Evolutionary conservation across 2,329 filamentous ascomycete genomes (phyloP).

Genomic region (Fusarium sp.): DNA sequence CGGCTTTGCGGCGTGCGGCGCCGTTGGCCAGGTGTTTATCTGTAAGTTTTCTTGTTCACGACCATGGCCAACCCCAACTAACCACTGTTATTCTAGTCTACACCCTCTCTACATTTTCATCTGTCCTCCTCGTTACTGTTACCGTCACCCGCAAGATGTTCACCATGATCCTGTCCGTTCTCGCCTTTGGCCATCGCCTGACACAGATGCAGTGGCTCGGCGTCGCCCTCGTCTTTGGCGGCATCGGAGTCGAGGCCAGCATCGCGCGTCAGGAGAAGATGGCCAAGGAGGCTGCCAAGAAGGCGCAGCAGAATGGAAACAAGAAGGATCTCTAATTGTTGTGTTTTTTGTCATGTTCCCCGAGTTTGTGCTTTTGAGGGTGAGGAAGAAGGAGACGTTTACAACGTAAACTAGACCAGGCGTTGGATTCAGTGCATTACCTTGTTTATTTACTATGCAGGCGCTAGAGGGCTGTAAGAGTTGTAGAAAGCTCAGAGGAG

Average conservation of each 20-base stretch:
- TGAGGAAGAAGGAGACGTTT: slow-evolving; percentile 2
- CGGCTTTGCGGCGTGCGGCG: slow-evolving; percentile 89
- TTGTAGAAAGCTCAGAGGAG: not conserved
- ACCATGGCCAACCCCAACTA: slow-evolving; percentile 11
- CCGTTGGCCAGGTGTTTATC: slow-evolving; percentile 95
- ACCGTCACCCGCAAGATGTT: slow-evolving; percentile 99
- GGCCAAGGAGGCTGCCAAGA: slow-evolving; percentile 77
- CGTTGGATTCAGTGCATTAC: not conserved
- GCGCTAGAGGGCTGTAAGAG: not conserved
- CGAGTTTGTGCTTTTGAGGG: not conserved
- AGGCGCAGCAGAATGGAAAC: slow-evolving; percentile 45
- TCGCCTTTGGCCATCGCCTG: slow-evolving; percentile 92
- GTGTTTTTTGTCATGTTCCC: not conserved
- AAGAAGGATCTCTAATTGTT: slow-evolving; percentile 49
- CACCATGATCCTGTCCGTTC: slow-evolving; percentile 96
- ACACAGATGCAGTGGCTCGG: slow-evolving; percentile 93
- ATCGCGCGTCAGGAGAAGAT: slow-evolving; percentile 87
- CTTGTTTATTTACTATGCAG: not conserved
- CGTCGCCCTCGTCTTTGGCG: slow-evolving; percentile 92
- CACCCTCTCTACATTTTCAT: slow-evolving; percentile 92
- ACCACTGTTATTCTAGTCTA: slow-evolving; percentile 68
- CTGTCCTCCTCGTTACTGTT: slow-evolving; percentile 91
- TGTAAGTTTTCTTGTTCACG: slow-evolving; percentile 62
- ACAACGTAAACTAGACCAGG: not conserved
- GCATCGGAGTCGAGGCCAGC: slow-evolving; percentile 89